Conservation (phyloP, 2,329 filamentous ascomycete genomes). For the Beauveria sp. region DNA sequence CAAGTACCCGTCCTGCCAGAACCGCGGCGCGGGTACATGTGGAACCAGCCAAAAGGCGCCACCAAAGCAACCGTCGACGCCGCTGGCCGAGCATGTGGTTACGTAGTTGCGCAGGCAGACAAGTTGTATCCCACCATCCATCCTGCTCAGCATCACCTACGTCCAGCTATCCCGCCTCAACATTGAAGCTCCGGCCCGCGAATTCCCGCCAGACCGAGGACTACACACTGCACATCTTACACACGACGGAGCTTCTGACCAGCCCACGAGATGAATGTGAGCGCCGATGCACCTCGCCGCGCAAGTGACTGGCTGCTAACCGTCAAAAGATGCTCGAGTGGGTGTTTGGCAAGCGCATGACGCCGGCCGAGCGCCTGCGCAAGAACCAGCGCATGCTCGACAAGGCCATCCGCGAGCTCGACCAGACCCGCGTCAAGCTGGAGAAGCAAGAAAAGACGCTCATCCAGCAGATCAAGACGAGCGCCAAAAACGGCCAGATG, state of each 20-base stretch:
- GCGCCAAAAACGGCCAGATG: conserved; percentile 95
- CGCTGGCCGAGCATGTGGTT: neutral
- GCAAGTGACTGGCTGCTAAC: conserved; percentile 6
- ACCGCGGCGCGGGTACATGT: neutral
- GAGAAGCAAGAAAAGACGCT: conserved; percentile 99
- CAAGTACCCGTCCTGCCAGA: neutral
- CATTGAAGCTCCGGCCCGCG: neutral
- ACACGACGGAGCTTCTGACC: neutral
- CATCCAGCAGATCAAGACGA: conserved; percentile 93
- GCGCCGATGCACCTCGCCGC: conserved; percentile 18
- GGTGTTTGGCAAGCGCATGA: conserved; percentile 99
- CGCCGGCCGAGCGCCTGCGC: conserved; percentile 81
- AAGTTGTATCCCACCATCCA: neutral
- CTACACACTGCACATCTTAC: neutral
- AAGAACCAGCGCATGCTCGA: conserved; percentile 96
- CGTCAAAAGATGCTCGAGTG: conserved; percentile 82
- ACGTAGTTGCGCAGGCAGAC: conserved; percentile 8
- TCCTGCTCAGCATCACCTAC: neutral
- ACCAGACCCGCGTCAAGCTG: conserved; percentile 88
- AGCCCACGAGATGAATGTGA: conserved; percentile 47
- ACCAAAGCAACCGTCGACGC: neutral
- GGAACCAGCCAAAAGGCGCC: neutral
- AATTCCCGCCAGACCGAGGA: neutral
- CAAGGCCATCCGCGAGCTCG: conserved; percentile 93
- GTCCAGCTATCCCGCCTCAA: neutral